phyloP scores from a whole-genome alignment of 106 monocot species.

The Phalaenopsis equestris region DNA sequence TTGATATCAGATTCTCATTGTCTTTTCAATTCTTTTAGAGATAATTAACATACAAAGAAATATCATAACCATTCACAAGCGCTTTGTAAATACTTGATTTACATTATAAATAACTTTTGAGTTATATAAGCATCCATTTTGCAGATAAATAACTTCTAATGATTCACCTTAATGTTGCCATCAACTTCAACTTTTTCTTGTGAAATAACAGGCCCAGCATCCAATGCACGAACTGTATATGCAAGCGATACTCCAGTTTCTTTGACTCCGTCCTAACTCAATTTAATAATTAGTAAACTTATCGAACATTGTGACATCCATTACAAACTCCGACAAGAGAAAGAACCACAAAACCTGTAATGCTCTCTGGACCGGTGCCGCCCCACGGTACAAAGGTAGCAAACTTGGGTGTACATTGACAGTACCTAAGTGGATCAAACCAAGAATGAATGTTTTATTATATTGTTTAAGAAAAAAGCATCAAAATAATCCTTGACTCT shows the following conservation, averaged over 20 bases:
- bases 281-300: slow-evolving; percentile 10
- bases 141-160: neutral
- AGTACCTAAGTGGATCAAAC: slow-evolving; percentile 44
- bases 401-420: slow-evolving; percentile 99
- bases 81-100: neutral
- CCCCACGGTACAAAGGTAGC: slow-evolving; percentile 94
- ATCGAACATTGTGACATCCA: neutral
- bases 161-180: slow-evolving; percentile 58
- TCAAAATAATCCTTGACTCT: neutral
- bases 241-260: slow-evolving; percentile 91
- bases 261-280: slow-evolving; percentile 66
- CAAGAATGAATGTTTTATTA: neutral
- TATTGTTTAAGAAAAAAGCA: neutral
- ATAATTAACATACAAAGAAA: neutral
- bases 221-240: slow-evolving; percentile 84
- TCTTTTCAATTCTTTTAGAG: neutral
- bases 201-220: slow-evolving; percentile 94
- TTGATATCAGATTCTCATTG: neutral
- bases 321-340: neutral
- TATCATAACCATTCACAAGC: neutral
- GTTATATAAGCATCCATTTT: neutral
- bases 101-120: neutral
- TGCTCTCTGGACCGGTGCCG: slow-evolving; percentile 98
- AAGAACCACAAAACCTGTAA: slow-evolving; percentile 51
- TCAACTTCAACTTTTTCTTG: slow-evolving; percentile 62